phyloP scores from a whole-genome alignment of 2,329 filamentous ascomycete genomes.

The Talaromyces verruculosus region DNA sequence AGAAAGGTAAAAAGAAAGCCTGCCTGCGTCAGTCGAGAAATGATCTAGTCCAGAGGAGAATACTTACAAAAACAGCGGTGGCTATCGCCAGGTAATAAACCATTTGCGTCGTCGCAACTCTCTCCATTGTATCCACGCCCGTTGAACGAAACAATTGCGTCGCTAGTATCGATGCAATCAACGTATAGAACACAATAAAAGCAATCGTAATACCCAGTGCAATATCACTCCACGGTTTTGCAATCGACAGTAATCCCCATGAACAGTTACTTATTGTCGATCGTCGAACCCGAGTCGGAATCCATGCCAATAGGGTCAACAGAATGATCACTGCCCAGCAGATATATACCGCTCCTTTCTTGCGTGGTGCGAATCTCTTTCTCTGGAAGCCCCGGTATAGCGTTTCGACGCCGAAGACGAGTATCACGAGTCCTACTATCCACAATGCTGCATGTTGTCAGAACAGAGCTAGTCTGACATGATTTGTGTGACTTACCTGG shows the following conservation, averaged over 20 bases:
- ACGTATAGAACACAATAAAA: constrained; percentile 25
- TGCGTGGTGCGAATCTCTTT: constrained; percentile 23
- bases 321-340: constrained; percentile 24
- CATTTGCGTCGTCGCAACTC: constrained; percentile 27
- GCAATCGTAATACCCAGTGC: constrained; percentile 24
- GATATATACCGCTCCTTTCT: constrained; percentile 23
- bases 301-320: constrained; percentile 26
- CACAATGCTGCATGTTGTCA: constrained; percentile 25
- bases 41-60: neutral
- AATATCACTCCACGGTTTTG: constrained; percentile 27
- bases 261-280: constrained; percentile 23
- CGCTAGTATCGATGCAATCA: constrained; percentile 23
- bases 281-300: constrained; percentile 25
- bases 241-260: constrained; percentile 24
- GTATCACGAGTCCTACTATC: constrained; percentile 28
- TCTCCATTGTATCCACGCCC: constrained; percentile 25
- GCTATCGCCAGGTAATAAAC: constrained; percentile 30
- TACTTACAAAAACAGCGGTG: constrained; percentile 27
- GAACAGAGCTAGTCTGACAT: neutral
- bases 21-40: neutral
- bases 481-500: constrained; percentile 17
- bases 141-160: constrained; percentile 25
- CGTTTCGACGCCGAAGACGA: constrained; percentile 29
- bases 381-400: constrained; percentile 24
- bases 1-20: constrained; percentile 28